These are phyloP conservation scores for Adansonia grandidieri DNA, from an alignment of 441 rosid species.

Conservation along the genomic window DNA sequence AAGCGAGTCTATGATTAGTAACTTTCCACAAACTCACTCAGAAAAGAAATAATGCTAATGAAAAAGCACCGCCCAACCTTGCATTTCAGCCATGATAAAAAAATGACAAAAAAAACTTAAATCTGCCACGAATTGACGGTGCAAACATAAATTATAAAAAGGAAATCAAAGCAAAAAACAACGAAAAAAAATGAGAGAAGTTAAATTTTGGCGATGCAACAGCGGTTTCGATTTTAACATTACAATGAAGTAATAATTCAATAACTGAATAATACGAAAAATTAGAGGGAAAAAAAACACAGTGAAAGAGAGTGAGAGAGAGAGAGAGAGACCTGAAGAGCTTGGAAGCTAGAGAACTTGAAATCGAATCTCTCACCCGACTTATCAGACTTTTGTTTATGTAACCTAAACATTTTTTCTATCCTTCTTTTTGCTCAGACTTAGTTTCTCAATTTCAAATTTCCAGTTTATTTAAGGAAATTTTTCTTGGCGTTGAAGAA, in stretches of 20 bases:
- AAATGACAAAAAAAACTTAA: neutral
- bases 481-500: neutral
- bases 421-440: neutral
- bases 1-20: neutral
- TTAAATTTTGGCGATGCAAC: conserved; percentile 12
- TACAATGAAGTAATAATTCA: neutral
- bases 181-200: neutral
- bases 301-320: conserved; percentile 6
- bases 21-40: neutral
- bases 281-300: neutral
- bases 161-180: neutral
- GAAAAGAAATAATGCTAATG: neutral
- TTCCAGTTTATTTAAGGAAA: neutral
- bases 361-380: conserved; percentile 45
- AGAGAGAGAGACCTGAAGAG: conserved; percentile 44
- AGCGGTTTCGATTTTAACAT: conserved; percentile 16
- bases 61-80: neutral
- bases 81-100: neutral
- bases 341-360: conserved; percentile 49
- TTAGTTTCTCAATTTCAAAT: neutral
- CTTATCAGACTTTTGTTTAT: conserved; percentile 43
- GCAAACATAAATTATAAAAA: neutral
- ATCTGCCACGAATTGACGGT: conserved; percentile 13
- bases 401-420: conserved; percentile 44
- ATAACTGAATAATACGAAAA: neutral